Percentiles rank a stretch among this genome's conserved stretches.
These are phyloP conservation scores for Didymella glomerata DNA, from an alignment of 2,329 filamentous ascomycete species.

Conservation along the genomic window DNA sequence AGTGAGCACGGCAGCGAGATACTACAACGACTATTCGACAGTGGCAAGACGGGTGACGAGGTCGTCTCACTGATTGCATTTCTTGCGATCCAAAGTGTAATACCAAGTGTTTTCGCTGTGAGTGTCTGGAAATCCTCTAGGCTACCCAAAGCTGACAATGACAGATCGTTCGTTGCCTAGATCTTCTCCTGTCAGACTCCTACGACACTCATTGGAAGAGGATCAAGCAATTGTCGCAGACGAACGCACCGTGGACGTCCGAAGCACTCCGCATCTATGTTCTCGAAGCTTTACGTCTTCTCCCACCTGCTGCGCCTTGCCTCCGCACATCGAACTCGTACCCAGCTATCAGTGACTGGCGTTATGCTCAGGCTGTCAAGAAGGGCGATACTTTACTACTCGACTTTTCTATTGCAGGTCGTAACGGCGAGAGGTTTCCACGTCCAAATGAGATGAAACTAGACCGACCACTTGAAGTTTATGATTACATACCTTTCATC, in stretches of 20 bases:
- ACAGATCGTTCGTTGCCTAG: neutral
- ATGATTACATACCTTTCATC: slow-evolving; percentile 20
- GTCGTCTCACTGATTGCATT: neutral
- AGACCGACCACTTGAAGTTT: slow-evolving; percentile 15
- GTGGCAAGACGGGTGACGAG: neutral
- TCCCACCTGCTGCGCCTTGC: neutral
- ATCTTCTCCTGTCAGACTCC: neutral
- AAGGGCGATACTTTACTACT: slow-evolving; percentile 6
- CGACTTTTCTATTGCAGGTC: slow-evolving; percentile 17
- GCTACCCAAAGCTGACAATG: neutral
- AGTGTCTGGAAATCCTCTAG: neutral
- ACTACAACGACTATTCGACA: neutral
- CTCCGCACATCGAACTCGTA: neutral
- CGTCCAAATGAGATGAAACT: slow-evolving; percentile 17
- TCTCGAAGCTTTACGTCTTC: neutral
- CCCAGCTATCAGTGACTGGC: neutral
- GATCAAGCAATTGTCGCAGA: neutral
- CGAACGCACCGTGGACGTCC: neutral
- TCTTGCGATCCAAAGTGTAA: neutral
- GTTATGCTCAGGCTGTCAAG: neutral
- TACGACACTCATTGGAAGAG: neutral
- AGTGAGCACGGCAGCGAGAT: neutral
- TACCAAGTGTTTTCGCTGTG: neutral
- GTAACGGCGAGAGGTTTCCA: slow-evolving; percentile 20
- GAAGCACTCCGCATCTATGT: neutral